Base-by-base conservation (phyloP, 345 rosid genomes). In the Melaleuca quinquenervia region DNA sequence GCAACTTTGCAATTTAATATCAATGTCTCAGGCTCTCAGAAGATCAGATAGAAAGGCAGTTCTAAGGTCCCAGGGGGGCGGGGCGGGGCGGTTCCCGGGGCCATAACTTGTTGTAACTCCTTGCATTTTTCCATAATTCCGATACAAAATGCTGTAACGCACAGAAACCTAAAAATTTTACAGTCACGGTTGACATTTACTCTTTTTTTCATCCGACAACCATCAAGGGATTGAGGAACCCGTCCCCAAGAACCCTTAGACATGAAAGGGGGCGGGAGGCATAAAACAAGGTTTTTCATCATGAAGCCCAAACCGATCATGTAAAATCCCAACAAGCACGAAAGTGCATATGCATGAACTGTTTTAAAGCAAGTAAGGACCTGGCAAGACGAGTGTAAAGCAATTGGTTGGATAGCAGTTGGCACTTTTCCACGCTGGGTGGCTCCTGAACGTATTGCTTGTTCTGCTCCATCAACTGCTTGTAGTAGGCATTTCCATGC, bases 371-470 rank as follows among this genome's bases (percentile, higher is more conserved):
- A 32, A 18, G 80, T 36, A 58, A 86, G 87, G 56, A 92, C 91
- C 94, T 92, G 56, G 93, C 93, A 26, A 91, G 91, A 27, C 89
- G 91, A 62, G 91, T 90, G 90, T 90, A 90, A 36, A 91, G 76
- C 88, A 91, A 86, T 36, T 92, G 92, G 51, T 92, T 91, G 24
- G 94, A 87, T 26, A 91, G 64, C 52, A 78, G 84, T 70, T 88
- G 85, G 86, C 92, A 92, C 27, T 76, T 91, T 85, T 91, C 91
- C 10, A 62, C 86, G 10, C 80, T 90, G 32, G 92, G 84, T 22
- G 94, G 94, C 49, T 90, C 88, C 80, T 89, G 90, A 84, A 91
- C 84, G 53, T 91, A 90, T 20, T 88, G 90, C 89, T 90, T 91
- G 84, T 90, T 92, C 82, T 76, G 82, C 78, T 89, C 90, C 89